These are phyloP conservation scores for Lactarius sp. DNA, from an alignment of 768 basidiomycete genomes.

Conservation along the genomic window DNA sequence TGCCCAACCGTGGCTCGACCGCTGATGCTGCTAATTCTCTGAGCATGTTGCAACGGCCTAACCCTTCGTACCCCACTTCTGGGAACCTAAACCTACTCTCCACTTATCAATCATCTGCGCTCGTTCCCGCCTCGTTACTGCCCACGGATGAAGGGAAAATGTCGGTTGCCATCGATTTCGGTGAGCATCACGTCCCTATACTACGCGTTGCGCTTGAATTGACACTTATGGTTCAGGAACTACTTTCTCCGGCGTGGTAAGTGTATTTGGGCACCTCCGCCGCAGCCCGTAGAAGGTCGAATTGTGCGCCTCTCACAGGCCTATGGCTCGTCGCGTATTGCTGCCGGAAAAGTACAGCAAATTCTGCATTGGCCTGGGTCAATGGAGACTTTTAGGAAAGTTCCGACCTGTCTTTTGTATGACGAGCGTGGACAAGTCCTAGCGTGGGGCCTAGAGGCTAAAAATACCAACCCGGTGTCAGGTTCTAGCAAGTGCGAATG, in stretches of 20 bases:
- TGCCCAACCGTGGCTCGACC: constrained; percentile 2
- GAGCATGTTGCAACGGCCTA: constrained; percentile 18
- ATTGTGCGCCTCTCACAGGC: constrained; percentile 43
- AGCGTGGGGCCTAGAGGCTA: constrained; percentile 86
- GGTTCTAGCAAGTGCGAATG: constrained; percentile 59
- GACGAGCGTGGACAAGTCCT: constrained; percentile 66
- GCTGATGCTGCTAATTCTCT: neutral
- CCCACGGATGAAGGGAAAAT: constrained; percentile 64
- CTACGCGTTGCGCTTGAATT: constrained; percentile 1
- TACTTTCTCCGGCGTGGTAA: constrained; percentile 81
- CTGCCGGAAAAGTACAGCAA: constrained; percentile 74
- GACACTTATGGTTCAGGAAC: constrained; percentile 49
- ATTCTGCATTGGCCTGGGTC: constrained; percentile 85
- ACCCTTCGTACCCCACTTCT: constrained; percentile 12
- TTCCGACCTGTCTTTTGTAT: constrained; percentile 77
- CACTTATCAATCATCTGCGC: constrained; percentile 12
- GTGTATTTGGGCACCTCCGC: constrained; percentile 32
- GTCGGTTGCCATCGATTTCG: constrained; percentile 80
- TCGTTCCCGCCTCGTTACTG: constrained; percentile 4
- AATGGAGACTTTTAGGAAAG: constrained; percentile 82
- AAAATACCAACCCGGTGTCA: constrained; percentile 62
- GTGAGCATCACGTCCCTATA: constrained; percentile 36
- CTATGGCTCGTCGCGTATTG: constrained; percentile 81
- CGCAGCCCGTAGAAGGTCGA: neutral
- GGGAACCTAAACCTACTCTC: constrained; percentile 10